Conservation (phyloP, 2,329 filamentous ascomycete species). For the Pseudocercospora musae region DNA sequence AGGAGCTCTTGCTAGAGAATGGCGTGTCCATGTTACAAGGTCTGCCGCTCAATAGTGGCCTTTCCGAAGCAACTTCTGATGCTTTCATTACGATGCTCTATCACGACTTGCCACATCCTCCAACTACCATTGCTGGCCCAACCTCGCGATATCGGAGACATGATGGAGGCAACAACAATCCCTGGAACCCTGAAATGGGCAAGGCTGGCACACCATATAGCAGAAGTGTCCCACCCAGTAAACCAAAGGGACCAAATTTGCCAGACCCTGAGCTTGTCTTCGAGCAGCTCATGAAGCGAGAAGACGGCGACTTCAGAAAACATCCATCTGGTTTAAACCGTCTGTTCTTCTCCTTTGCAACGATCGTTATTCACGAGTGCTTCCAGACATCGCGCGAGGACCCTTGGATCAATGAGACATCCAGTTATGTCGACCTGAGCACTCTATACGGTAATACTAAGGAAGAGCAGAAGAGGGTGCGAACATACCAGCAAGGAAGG, state of each 20-base stretch:
- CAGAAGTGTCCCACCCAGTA: slow-evolving; percentile 45
- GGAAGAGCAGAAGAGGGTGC: slow-evolving; percentile 42
- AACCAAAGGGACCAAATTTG: slow-evolving; percentile 50
- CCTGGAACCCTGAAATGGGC: slow-evolving; percentile 50
- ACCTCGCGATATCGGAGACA: slow-evolving; percentile 44
- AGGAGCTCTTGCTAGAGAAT: slow-evolving; percentile 49
- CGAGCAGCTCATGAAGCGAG: slow-evolving; percentile 45
- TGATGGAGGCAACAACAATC: slow-evolving; percentile 46
- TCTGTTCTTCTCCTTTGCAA: slow-evolving; percentile 49
- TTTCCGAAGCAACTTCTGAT: slow-evolving; percentile 48
- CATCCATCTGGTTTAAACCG: slow-evolving; percentile 47
- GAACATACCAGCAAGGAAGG: slow-evolving; percentile 44
- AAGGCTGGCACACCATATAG: slow-evolving; percentile 50
- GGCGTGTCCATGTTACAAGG: slow-evolving; percentile 53
- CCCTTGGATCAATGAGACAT: slow-evolving; percentile 47
- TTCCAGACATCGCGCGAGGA: slow-evolving; percentile 44
- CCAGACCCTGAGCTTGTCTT: slow-evolving; percentile 50
- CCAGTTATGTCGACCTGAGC: slow-evolving; percentile 48
- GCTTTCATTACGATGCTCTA: slow-evolving; percentile 54
- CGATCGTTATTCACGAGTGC: slow-evolving; percentile 49
- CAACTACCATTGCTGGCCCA: slow-evolving; percentile 47
- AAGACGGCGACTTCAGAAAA: slow-evolving; percentile 38
- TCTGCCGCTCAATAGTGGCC: slow-evolving; percentile 49
- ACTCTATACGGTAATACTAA: slow-evolving; percentile 47
- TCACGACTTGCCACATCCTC: slow-evolving; percentile 52